Base-by-base conservation (phyloP, 2,329 filamentous ascomycete species). In the Neonectria sp. region DNA sequence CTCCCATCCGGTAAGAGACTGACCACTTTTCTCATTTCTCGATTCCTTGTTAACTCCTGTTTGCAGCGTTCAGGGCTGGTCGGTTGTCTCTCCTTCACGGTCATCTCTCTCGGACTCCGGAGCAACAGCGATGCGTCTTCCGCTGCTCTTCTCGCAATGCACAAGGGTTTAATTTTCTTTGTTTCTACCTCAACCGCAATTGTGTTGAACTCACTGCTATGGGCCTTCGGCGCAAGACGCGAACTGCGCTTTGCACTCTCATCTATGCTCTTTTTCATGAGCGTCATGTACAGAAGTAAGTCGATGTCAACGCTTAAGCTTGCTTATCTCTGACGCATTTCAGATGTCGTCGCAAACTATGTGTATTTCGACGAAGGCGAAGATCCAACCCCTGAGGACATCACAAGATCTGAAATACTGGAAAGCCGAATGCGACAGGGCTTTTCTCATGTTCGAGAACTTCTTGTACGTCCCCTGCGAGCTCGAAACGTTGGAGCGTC, bases 181-280 rank as follows among this genome's bases (percentile, higher is more conserved):
- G 75, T 89, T 25, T 88, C 88, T 2, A 85, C 88, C 3, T 80
- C 86, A 1, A 82, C 85, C 1, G 86, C 88, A 1, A 81, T 90
- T 12, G 68, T 88, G 1, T 83, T 89, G 15, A 90, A 89, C 69
- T 90, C 87, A 88, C 72, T 88, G 13, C 78, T 90, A 4, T 90
- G 88, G 88, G 88, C 88, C 3, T 90, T 90, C 68, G 83, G 90
- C 6, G 88, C 88, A 12, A 82, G 88, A 13, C 88, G 89, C 70
- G 88, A 90, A 73, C 81, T 90, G 15, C 80, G 88, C 25, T 86
- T 85, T 65, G 87, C 86, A 0, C 75, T 89, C 2, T 86, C 87
- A 1, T 81, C 83, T 2, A 90, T 88, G 86, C 80, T 90, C 70
- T 86, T 89, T 55, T 88, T 89, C 71, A 83, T 85, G 65, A 88